These are phyloP conservation scores for Lithospermum erythrorhizon DNA, from an alignment of 257 asterid species.

Conservation along the genomic window DNA sequence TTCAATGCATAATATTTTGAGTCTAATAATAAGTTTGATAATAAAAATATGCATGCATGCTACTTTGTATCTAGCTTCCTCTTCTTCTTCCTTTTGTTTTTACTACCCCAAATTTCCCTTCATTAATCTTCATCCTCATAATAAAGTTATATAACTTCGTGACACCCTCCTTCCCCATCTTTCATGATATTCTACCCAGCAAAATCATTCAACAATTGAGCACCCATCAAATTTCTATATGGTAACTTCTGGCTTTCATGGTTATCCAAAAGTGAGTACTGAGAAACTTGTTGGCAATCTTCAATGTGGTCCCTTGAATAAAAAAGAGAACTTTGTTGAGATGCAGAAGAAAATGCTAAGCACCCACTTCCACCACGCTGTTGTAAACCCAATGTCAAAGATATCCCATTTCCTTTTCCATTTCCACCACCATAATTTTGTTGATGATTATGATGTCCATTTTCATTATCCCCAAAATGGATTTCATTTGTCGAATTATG, in stretches of 20 bases:
- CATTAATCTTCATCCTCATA: neutral
- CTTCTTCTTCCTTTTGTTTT: neutral
- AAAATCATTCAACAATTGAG: constrained; percentile 84
- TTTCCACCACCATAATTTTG: constrained; percentile 4
- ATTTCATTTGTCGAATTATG: constrained; percentile 13
- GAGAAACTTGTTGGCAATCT: constrained; percentile 49
- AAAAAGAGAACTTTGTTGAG: constrained; percentile 47
- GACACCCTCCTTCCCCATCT: neutral
- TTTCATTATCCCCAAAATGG: constrained; percentile 7
- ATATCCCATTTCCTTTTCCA: constrained; percentile 34
- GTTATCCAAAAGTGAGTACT: constrained; percentile 56
- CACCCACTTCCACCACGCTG: constrained; percentile 49
- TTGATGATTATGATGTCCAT: constrained; percentile 11
- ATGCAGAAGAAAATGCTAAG: constrained; percentile 33
- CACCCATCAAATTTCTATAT: constrained; percentile 80
- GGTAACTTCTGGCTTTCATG: constrained; percentile 67
- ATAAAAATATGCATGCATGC: neutral
- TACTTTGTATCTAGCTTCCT: too few relatives aligned
- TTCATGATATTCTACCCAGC: constrained; percentile 34
- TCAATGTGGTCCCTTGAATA: constrained; percentile 61
- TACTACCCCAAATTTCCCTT: neutral
- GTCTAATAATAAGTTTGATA: neutral
- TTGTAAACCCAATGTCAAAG: constrained; percentile 69
- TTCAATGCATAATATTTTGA: neutral
- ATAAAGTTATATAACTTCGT: too few relatives aligned